Percentiles rank a stretch among this genome's conserved stretches.
Conservation (phyloP, 139 green algal species). For the Ostreobium quekettii region DNA sequence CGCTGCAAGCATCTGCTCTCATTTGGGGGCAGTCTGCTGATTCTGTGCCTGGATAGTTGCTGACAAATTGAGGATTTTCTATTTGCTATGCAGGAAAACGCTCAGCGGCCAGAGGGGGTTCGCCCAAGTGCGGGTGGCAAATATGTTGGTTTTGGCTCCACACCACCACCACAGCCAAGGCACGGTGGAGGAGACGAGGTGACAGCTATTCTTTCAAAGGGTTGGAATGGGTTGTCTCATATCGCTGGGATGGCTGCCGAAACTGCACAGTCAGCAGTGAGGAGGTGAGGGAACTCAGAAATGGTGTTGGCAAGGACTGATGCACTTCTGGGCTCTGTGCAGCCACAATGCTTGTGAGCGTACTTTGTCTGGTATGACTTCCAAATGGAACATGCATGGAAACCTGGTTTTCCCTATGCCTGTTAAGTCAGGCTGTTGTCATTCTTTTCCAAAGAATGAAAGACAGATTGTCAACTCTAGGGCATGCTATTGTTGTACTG, state of each 20-base stretch:
- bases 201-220: slow-evolving; percentile 50
- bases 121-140: slow-evolving; percentile 91
- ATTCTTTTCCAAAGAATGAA: too few species aligned
- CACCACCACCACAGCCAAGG: slow-evolving; percentile 25
- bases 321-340: too few species aligned
- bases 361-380: too few species aligned
- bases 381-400: too few species aligned
- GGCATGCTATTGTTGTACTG: too few species aligned
- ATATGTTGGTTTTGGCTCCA: slow-evolving; percentile 95
- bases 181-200: slow-evolving; percentile 39
- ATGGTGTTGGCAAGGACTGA: too few species aligned
- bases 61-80: neutral
- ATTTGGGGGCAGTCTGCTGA: neutral
- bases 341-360: too few species aligned
- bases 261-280: too few species aligned
- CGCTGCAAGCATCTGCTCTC: neutral
- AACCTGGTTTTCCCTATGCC: too few species aligned
- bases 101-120: slow-evolving; percentile 61
- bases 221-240: slow-evolving; percentile 35
- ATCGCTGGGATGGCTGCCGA: slow-evolving; percentile 25
- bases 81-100: slow-evolving; percentile 63
- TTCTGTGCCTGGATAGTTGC: neutral
- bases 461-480: too few species aligned
- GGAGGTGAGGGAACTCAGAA: too few species aligned
- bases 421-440: too few species aligned